Base-by-base conservation (phyloP, 176 grass and related monocot species). In the Juncus effusus region DNA sequence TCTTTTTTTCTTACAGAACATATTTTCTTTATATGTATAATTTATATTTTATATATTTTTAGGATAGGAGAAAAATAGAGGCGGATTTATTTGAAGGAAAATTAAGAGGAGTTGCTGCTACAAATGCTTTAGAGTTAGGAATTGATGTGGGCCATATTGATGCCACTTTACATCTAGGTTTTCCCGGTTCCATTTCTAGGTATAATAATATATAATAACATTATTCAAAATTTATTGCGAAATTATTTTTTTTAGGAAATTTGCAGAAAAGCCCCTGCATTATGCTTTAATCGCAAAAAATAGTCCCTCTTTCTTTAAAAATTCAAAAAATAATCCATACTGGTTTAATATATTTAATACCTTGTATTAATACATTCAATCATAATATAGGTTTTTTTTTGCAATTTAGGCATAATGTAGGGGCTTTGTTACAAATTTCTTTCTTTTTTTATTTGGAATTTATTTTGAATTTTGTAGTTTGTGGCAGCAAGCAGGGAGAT, bases 41-140 rank as follows among this genome's bases (percentile, higher is more conserved):
- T 39, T 41, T 68, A 7, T 68, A n/a, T 52, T 51, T 69, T 69
- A 37, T 47, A 47, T 28, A 47, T 9, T 36, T 77, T 36, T 85
- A 91, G 87, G 93, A 96, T 59, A 91, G 87, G 77, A 96, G 93
- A 85, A 91, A 79, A 80, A 96, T 96, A 40, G 93, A 96, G 80
- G 58, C 82, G 60, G 82, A 82, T 66, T 80, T 96, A 45, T 96
- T 91, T 51, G 82, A 88, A 60, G 88, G 85, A 35, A 96, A 83
- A 83, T 63, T 91, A 55, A 62, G 8, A 74, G 93, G 88, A 52
- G 93, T 96, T 54, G 87, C 87, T 45, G 85, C 93, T 63, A 96
- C 93, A 55, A 96, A 85, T 91, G 87, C 93, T 79, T 87, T 96
- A 88, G 93, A 91, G 77, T 72, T 96, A 77, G 93, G 93, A 13